These are phyloP conservation scores for Lactarius hatsudake DNA, from an alignment of 768 basidiomycete species.

Conservation along the genomic window DNA sequence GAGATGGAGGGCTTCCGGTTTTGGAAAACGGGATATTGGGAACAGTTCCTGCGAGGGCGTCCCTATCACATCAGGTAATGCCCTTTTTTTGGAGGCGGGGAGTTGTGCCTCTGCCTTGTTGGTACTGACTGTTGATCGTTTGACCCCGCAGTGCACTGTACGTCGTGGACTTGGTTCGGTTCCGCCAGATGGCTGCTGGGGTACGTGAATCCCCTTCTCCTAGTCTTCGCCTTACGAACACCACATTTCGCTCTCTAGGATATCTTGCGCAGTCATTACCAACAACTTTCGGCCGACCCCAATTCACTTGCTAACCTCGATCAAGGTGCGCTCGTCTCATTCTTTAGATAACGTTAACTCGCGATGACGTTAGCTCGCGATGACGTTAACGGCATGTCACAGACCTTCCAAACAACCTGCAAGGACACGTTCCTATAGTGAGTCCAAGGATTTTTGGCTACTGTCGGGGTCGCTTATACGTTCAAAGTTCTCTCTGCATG, in stretches of 20 bases:
- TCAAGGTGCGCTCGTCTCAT: constrained; percentile 61
- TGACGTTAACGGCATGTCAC: background rate
- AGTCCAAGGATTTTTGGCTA: constrained; percentile 35
- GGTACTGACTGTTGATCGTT: background rate
- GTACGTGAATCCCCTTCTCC: constrained; percentile 36
- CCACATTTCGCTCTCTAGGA: constrained; percentile 46
- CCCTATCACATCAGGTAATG: constrained; percentile 93
- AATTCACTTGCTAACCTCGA: constrained; percentile 92
- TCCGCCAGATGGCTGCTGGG: constrained; percentile 75
- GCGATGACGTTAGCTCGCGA: no score
- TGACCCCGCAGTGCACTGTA: constrained; percentile 72
- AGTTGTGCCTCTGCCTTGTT: background rate
- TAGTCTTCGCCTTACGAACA: background rate
- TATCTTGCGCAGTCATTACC: constrained; percentile 87
- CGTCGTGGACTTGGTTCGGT: constrained; percentile 91
- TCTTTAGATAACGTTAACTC: background rate
- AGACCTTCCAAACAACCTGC: constrained; percentile 97
- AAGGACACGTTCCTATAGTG: constrained; percentile 89
- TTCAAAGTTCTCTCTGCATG: constrained; percentile 73
- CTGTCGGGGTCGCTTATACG: constrained; percentile 14
- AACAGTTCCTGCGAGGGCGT: constrained; percentile 73
- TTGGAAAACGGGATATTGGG: constrained; percentile 98
- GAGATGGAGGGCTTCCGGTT: constrained; percentile 99
- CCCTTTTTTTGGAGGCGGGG: no score
- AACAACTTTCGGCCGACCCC: constrained; percentile 90